Evolutionary conservation across 2,329 filamentous ascomycete species (phyloP).

Genomic region (Phialophora expanda): DNA sequence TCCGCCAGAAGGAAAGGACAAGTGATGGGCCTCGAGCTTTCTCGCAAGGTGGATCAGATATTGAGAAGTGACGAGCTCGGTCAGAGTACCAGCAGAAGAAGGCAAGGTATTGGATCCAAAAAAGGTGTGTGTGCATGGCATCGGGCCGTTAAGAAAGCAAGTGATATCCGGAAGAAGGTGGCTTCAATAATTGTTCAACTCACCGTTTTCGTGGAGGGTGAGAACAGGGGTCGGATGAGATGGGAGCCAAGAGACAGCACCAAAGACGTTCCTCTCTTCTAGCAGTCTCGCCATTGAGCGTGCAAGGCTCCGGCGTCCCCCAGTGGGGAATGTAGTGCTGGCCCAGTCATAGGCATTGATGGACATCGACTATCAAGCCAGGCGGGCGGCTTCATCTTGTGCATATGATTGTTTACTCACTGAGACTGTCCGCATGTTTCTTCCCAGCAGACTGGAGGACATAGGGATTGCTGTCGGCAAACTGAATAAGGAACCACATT

Average conservation of each 20-base stretch:
- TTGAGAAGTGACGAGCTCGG: background rate
- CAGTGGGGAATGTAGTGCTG: background rate
- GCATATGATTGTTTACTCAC: background rate
- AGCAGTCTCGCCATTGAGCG: background rate
- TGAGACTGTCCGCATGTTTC: background rate
- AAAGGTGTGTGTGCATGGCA: background rate
- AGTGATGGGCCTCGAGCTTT: background rate
- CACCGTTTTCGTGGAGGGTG: background rate
- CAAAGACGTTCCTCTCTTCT: background rate
- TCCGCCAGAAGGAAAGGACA: background rate
- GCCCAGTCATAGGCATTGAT: background rate
- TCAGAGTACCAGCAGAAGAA: background rate
- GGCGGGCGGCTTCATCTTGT: background rate
- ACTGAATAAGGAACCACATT: background rate
- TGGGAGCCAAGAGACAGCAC: background rate
- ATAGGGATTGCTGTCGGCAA: background rate
- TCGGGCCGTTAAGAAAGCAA: background rate
- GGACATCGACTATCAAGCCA: background rate
- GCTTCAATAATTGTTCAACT: background rate
- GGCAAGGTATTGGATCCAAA: background rate
- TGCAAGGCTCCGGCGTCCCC: background rate
- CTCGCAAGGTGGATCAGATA: background rate
- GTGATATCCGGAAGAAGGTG: background rate
- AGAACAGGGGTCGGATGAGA: background rate
- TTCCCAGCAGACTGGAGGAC: background rate